Evolutionary conservation across 2,329 filamentous ascomycete species (phyloP), one percentile per base, ranked within the genome.

Genomic region (Neonectria coccinea): DNA sequence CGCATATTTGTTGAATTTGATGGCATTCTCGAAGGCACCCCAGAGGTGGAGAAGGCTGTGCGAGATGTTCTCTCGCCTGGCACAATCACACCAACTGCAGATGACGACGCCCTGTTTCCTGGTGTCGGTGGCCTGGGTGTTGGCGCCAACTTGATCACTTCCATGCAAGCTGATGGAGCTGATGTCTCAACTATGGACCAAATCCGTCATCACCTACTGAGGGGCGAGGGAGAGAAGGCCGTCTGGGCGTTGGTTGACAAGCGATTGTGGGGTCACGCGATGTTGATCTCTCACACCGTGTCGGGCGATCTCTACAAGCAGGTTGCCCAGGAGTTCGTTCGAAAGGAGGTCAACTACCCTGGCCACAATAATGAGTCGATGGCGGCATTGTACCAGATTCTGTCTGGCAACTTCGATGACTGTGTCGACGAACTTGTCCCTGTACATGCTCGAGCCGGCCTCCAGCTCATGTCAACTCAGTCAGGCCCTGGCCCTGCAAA

Each of bases 381-480:
- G 50, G 94, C 95, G 31, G 93, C 95, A 0, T 81, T 99, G 4
- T 99, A 99, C 78, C 93, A 97, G 75, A 90, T 98, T 1, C 90
- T 99, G 65, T 96, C 94, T 25, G 95, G 96, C 0, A 99, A 97
- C 75, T 89, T 91, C 62, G 94, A 97, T 69, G 96, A 99, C 72
- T 97, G 94, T 69, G 90, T 98, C 16, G 96, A 99, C 77, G 94
- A 98, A 78, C 89, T 99, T 59, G 96, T 99, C 1, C 94, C 96
- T 5, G 91, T 91, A 3, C 97, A 97, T 69, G 96, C 96, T 18
- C 89, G 97, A 45, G 94, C 95, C 64, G 96, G 96, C 2, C 89
- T 97, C 70, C 93, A 97, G 77, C 91, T 99, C 81, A 86, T 99
- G 69, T 94, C 91, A 67, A 93, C 90, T n/a, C 85, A 88, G 3